Evolutionary conservation across 768 basidiomycete species (phyloP).

Genomic region (Leccinellum albellum): DNA sequence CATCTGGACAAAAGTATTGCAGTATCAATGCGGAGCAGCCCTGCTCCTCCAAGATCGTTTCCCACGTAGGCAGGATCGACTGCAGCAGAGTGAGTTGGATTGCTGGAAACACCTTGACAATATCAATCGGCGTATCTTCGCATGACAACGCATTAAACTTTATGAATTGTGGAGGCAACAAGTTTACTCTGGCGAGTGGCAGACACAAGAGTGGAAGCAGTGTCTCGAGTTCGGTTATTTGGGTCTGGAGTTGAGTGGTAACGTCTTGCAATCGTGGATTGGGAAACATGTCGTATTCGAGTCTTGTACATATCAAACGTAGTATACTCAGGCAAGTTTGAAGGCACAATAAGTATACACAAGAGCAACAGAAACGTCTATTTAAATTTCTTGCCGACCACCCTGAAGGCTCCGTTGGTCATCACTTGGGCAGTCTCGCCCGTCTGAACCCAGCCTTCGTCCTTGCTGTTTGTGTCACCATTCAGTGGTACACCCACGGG

Average conservation of each 20-base stretch:
- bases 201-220: conserved; percentile 54
- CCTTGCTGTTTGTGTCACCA: conserved; percentile 28
- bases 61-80: conserved; percentile 70
- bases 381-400: conserved; percentile 17
- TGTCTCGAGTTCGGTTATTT: conserved; percentile 44
- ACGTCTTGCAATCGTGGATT: conserved; percentile 29
- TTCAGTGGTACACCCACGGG: conserved; percentile 54
- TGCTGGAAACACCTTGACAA: conserved; percentile 38
- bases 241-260: conserved; percentile 42
- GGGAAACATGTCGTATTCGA: background rate
- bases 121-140: conserved; percentile 15
- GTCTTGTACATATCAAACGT: background rate
- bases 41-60: conserved; percentile 47
- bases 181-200: conserved; percentile 53
- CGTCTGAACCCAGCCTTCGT: conserved; percentile 42
- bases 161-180: conserved; percentile 58
- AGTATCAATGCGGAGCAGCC: conserved; percentile 44
- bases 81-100: conserved; percentile 67
- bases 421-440: conserved; percentile 46
- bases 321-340: background rate
- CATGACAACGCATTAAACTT: conserved; percentile 39
- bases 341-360: background rate
- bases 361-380: background rate
- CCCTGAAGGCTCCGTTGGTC: conserved; percentile 64
- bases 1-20: conserved; percentile 73